Conservation (phyloP, 2,329 filamentous ascomycete species). For the Metarhizium humberi region DNA sequence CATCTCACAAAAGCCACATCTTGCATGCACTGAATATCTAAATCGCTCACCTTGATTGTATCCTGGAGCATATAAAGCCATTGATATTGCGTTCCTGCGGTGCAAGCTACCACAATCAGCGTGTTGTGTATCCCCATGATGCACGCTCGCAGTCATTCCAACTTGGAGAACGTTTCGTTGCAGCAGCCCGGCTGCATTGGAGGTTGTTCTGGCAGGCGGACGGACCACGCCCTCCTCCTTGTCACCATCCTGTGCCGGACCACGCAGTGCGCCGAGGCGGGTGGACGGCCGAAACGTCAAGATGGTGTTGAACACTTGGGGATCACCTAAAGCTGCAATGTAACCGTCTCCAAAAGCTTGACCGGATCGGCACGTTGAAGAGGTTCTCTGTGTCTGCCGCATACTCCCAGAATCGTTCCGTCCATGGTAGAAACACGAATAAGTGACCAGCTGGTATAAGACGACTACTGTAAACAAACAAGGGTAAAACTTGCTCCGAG, state of each 20-base stretch:
- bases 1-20: background rate
- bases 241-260: background rate
- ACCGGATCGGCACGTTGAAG: background rate
- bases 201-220: background rate
- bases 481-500: background rate
- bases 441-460: background rate
- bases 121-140: background rate
- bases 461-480: background rate
- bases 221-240: background rate
- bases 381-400: background rate
- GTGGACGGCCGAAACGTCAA: background rate
- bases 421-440: background rate
- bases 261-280: background rate
- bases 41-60: background rate
- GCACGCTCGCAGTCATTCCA: background rate
- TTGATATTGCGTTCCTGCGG: background rate
- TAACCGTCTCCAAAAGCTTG: slow-evolving; percentile 1
- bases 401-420: background rate
- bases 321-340: background rate
- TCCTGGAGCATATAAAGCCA: background rate
- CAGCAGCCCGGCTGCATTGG: background rate
- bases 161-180: background rate
- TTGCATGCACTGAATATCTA: background rate
- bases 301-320: background rate
- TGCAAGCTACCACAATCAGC: background rate